A percentile compares a stretch with the other conserved stretches of the same genome.
Conservation (phyloP, 1,284 basidiomycete species). For the Tremellales sp. region DNA sequence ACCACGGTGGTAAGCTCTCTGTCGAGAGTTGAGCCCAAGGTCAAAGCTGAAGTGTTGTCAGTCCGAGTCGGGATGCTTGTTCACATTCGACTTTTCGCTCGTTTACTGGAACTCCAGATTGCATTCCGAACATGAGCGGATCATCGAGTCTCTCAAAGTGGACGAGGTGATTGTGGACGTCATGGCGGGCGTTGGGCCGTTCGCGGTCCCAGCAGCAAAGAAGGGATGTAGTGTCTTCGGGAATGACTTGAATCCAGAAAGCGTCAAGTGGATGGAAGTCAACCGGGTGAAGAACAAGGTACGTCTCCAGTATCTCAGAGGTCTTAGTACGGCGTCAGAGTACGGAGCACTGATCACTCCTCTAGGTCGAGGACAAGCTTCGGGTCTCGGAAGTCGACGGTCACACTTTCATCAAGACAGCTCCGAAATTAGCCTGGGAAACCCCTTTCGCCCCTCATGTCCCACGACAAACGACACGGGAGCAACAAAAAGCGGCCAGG, state of each 20-base stretch:
- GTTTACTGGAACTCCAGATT: constrained; percentile 99
- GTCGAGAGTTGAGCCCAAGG: not conserved
- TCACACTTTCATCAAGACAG: constrained; percentile 69
- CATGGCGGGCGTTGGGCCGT: constrained; percentile 97
- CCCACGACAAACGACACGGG: constrained; percentile 12
- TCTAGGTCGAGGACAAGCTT: constrained; percentile 64
- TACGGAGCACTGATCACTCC: constrained; percentile 1
- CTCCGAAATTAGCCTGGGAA: constrained; percentile 56
- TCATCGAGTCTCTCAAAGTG: constrained; percentile 66
- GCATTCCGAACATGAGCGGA: constrained; percentile 82
- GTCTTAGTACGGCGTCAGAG: not conserved
- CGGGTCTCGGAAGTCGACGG: constrained; percentile 75
- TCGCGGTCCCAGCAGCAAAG: constrained; percentile 87
- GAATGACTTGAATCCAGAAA: constrained; percentile 91
- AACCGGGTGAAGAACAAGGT: constrained; percentile 76
- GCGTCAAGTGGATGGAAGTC: constrained; percentile 68
- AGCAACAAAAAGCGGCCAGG: constrained; percentile 27
- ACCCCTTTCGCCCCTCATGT: constrained; percentile 58
- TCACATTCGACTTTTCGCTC: constrained; percentile 88
- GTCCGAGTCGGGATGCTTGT: constrained; percentile 78
- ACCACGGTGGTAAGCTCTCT: constrained; percentile 70
- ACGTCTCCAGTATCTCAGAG: constrained; percentile 4
- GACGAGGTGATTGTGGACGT: constrained; percentile 80
- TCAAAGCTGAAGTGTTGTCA: constrained; percentile 49
- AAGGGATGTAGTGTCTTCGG: constrained; percentile 83